Percentiles rank a stretch among this genome's conserved stretches.
phyloP scores from a whole-genome alignment of 495 filamentous ascomycete species.

The Daldinia caldariorum region DNA sequence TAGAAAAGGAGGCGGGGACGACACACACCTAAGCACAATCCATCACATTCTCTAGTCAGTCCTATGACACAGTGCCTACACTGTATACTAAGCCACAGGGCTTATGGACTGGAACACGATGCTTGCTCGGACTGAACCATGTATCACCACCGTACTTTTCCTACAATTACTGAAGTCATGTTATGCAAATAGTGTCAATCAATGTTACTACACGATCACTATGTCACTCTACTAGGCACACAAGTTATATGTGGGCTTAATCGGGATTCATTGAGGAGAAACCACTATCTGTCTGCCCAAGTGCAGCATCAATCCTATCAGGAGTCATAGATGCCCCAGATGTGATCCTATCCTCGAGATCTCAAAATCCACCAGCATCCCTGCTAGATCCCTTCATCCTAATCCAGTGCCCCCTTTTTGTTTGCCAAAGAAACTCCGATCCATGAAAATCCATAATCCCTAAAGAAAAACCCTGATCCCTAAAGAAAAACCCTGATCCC shows the following conservation, averaged over 20 bases:
- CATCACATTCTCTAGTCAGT: no score
- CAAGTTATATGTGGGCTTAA: background rate
- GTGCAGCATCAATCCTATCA: background rate
- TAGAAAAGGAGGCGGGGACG: no score
- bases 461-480: no score
- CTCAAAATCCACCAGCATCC: background rate
- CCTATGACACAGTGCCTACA: no score
- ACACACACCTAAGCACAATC: no score
- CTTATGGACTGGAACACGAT: no score
- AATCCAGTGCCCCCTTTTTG: background rate
- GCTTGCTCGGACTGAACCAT: no score
- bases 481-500: no score
- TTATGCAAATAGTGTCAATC: background rate
- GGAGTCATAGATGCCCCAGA: background rate
- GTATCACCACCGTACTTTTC: no score
- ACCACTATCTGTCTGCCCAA: background rate
- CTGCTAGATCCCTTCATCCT: background rate
- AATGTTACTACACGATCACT: background rate
- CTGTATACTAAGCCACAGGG: no score
- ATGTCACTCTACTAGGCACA: background rate
- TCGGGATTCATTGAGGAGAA: background rate
- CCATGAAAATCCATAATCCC: no score
- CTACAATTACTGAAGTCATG: background rate
- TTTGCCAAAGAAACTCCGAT: background rate
- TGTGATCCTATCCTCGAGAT: background rate